Evolutionary conservation across 2,329 filamentous ascomycete species (phyloP).

Genomic region (Xylaria sp.): DNA sequence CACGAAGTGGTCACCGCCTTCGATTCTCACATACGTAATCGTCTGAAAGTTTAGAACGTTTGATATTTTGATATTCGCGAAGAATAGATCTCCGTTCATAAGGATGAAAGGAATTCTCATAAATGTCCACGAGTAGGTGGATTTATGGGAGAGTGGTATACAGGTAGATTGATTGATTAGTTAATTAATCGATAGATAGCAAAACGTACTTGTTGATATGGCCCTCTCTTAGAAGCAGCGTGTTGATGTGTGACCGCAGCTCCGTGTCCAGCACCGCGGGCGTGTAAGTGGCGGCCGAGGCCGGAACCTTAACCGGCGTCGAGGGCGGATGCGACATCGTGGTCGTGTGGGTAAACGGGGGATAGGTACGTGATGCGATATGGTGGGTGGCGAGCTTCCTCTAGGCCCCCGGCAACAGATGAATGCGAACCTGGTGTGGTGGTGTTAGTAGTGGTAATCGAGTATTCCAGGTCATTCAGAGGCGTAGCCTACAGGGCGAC

Average conservation of each 20-base stretch:
- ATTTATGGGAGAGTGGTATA: not conserved
- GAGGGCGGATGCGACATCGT: constrained; percentile 52
- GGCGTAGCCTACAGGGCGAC: not conserved
- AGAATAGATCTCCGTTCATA: not conserved
- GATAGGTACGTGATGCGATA: not conserved
- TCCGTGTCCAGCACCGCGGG: constrained; percentile 64
- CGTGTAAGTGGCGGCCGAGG: constrained; percentile 62
- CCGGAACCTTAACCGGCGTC: constrained; percentile 63
- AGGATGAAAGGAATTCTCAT: constrained; percentile 3
- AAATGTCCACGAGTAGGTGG: not conserved
- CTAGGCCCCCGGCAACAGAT: no score
- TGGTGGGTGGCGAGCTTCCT: not conserved
- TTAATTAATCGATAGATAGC: not conserved
- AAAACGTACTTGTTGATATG: constrained; percentile 58
- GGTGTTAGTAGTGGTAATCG: no score
- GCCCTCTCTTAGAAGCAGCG: constrained; percentile 59
- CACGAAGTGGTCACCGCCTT: not conserved
- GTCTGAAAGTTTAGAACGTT: no score
- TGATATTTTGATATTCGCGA: not conserved
- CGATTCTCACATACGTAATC: not conserved
- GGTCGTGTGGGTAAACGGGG: constrained; percentile 1
- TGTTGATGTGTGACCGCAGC: constrained; percentile 65
- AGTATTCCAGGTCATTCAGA: not conserved
- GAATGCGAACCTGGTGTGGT: no score
- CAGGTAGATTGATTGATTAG: not conserved